These are phyloP conservation scores for Cryptococcus sp. DNA, from an alignment of 1,284 basidiomycete genomes.

Conservation along the genomic window DNA sequence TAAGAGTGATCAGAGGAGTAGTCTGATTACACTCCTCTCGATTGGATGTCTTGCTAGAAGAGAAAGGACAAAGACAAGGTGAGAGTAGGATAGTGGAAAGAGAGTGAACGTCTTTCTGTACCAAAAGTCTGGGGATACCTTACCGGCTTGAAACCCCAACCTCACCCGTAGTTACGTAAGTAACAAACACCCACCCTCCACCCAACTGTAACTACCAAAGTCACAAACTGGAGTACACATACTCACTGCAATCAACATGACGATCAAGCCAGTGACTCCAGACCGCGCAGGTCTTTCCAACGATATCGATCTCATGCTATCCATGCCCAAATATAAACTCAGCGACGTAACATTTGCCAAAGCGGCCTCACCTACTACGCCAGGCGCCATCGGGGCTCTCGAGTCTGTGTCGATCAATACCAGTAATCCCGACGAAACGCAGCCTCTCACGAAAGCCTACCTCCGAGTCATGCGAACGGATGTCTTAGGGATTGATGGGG, in stretches of 20 bases:
- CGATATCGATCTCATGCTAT: background rate
- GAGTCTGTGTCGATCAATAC: constrained; percentile 3
- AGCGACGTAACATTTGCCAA: background rate
- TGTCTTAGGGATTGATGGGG: constrained; percentile 3
- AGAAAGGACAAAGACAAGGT: background rate
- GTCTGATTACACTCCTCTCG: background rate
- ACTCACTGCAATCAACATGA: too few relatives aligned
- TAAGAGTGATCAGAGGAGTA: background rate
- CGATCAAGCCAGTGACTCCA: too few relatives aligned
- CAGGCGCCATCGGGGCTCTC: constrained; percentile 5
- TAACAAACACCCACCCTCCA: too few relatives aligned
- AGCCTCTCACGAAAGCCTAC: constrained; percentile 9
- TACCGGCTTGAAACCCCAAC: background rate
- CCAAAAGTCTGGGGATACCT: background rate
- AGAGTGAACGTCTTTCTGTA: background rate
- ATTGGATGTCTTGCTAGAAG: background rate
- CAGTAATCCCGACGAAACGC: constrained; percentile 6
- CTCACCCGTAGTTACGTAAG: background rate
- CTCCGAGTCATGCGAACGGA: constrained; percentile 5
- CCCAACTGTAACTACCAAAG: too few relatives aligned
- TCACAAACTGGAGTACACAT: too few relatives aligned
- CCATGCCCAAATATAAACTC: background rate
- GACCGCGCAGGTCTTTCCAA: background rate
- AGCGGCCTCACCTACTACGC: background rate
- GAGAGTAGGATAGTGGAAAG: background rate